Conservation (phyloP, 371 early-diverging fungal species). For the Apophysomyces ossiformis region DNA sequence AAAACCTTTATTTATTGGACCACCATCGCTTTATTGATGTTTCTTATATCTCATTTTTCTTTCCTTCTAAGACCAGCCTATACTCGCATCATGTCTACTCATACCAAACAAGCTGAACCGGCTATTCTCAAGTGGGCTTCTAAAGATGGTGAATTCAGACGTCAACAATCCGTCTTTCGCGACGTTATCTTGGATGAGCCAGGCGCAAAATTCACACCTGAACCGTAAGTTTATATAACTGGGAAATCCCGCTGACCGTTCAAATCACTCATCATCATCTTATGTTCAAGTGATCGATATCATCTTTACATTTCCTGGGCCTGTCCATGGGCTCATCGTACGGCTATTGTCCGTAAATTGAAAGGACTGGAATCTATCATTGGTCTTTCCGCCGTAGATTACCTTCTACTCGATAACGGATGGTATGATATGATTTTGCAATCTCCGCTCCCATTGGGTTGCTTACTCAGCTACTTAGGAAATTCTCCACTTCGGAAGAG, state of each 20-base stretch:
- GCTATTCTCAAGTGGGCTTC: slow-evolving; percentile 77
- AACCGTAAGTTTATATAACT: slow-evolving; percentile 53
- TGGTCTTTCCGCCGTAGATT: slow-evolving; percentile 84
- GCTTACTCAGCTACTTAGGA: slow-evolving; percentile 31
- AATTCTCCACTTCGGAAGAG: slow-evolving; percentile 73
- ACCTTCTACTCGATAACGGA: slow-evolving; percentile 77
- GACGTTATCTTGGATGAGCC: slow-evolving; percentile 62
- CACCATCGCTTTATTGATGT: neutral
- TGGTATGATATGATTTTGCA: slow-evolving; percentile 50
- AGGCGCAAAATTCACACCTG: slow-evolving; percentile 74
- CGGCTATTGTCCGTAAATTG: slow-evolving; percentile 81
- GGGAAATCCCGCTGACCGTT: neutral
- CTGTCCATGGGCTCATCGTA: slow-evolving; percentile 95
- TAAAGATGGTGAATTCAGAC: slow-evolving; percentile 84
- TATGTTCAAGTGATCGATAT: slow-evolving; percentile 62
- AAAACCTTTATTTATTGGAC: slow-evolving; percentile 1
- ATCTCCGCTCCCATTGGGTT: neutral
- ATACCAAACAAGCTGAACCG: slow-evolving; percentile 10
- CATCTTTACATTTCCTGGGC: slow-evolving; percentile 79
- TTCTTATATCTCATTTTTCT: slow-evolving; percentile 14
- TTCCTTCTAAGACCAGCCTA: neutral
- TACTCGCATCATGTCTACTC: slow-evolving; percentile 16
- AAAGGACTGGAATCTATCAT: slow-evolving; percentile 88
- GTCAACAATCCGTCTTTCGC: slow-evolving; percentile 87
- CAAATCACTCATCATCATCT: too few relatives aligned